These are phyloP conservation scores for Parietichytrium sp. DNA, from an alignment of 108 stramenopile genomes.

Conservation along the genomic window DNA sequence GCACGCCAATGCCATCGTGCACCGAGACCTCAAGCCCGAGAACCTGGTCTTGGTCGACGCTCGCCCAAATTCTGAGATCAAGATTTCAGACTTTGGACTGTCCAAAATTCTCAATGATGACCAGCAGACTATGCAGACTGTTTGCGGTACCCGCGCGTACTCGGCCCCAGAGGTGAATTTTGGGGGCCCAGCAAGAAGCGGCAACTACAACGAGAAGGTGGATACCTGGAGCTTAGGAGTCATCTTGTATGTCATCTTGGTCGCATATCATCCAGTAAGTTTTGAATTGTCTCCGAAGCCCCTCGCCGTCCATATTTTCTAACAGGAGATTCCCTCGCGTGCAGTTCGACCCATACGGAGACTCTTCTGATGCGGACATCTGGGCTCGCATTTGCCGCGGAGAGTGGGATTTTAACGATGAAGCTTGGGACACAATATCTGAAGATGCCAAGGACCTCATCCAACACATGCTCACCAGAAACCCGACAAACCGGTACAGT, in stretches of 20 bases:
- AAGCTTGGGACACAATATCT: not conserved
- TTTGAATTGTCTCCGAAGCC: too few species aligned
- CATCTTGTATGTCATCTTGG: conserved; percentile 50
- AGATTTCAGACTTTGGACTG: conserved; percentile 74
- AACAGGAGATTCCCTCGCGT: too few species aligned
- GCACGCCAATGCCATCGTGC: conserved; percentile 74
- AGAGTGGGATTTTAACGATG: conserved; percentile 14
- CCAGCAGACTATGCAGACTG: conserved; percentile 26
- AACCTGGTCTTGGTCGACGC: conserved; percentile 61
- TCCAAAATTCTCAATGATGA: conserved; percentile 45
- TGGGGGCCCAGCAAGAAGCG: not conserved
- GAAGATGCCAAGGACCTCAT: conserved; percentile 41
- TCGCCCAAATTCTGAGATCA: conserved; percentile 49
- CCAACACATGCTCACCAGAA: conserved; percentile 25
- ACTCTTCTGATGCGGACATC: conserved; percentile 14
- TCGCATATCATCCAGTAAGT: conserved; percentile 55
- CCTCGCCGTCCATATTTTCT: too few species aligned
- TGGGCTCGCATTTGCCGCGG: conserved; percentile 35
- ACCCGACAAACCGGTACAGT: conserved; percentile 31
- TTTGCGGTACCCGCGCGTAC: conserved; percentile 53
- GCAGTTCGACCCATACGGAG: conserved; percentile 45
- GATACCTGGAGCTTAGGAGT: conserved; percentile 55
- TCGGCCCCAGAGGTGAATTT: conserved; percentile 49
- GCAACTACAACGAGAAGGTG: conserved; percentile 43
- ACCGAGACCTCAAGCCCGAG: conserved; percentile 81